Conservation (phyloP, 2,329 filamentous ascomycete species). For the Diplocarpon mali region DNA sequence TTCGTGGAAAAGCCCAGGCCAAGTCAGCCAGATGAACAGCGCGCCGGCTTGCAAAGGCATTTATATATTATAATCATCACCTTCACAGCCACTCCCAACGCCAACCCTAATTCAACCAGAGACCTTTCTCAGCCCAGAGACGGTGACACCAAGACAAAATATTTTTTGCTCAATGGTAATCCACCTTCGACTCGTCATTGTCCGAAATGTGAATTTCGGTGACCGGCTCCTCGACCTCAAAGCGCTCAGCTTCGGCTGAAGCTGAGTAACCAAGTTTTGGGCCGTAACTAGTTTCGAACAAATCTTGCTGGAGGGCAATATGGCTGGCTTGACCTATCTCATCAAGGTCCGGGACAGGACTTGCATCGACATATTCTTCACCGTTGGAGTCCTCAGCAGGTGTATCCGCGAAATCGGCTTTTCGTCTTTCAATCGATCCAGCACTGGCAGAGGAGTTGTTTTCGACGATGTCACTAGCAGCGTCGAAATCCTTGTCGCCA, state of each 20-base stretch:
- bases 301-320: constrained; percentile 13
- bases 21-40: neutral
- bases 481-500: constrained; percentile 18
- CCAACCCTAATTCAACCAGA: neutral
- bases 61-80: neutral
- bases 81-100: neutral
- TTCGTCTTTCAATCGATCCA: constrained; percentile 13
- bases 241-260: constrained; percentile 8
- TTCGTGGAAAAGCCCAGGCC: neutral
- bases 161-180: constrained; percentile 4
- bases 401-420: constrained; percentile 21
- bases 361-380: constrained; percentile 16
- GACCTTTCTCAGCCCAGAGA: neutral
- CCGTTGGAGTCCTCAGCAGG: constrained; percentile 12
- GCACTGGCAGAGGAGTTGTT: constrained; percentile 24
- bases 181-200: constrained; percentile 21
- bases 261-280: constrained; percentile 8
- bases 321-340: constrained; percentile 14
- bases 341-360: constrained; percentile 22
- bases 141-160: neutral
- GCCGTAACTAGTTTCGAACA: constrained; percentile 7
- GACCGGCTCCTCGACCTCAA: constrained; percentile 22
- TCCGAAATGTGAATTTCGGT: constrained; percentile 27
- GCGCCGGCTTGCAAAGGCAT: constrained; percentile 1
- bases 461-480: constrained; percentile 24